phyloP scores from a whole-genome alignment of 2,329 filamentous ascomycete genomes.

The Nigrospora sphaerica region DNA sequence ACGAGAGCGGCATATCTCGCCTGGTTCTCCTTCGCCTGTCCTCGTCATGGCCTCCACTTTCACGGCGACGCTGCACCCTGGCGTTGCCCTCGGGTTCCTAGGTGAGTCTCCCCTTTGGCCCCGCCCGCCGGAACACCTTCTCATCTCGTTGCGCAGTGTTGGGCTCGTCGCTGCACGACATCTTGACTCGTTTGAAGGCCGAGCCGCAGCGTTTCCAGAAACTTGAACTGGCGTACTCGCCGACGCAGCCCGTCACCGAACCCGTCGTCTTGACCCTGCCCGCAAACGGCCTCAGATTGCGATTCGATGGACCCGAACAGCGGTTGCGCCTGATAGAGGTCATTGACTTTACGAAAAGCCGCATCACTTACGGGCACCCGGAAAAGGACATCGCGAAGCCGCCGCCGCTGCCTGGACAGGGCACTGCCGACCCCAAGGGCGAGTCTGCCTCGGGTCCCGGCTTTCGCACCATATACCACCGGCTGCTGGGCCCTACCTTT shows the following conservation, averaged over 20 bases:
- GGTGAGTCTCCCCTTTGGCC: conserved; percentile 11
- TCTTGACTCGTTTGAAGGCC: conserved; percentile 80
- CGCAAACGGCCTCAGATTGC: conserved; percentile 78
- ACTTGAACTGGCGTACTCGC: conserved; percentile 76
- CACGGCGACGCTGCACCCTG: conserved; percentile 21
- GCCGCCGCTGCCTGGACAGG: conserved; percentile 24
- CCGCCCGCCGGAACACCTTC: background rate
- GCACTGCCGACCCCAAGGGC: conserved; percentile 17
- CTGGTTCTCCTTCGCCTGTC: background rate
- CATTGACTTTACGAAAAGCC: conserved; percentile 78
- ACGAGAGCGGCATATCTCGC: background rate
- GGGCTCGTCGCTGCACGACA: conserved; percentile 84
- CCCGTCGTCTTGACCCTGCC: conserved; percentile 73
- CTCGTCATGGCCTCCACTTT: conserved; percentile 20
- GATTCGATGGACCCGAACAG: conserved; percentile 92
- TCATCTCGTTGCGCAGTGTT: conserved; percentile 49
- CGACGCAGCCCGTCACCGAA: conserved; percentile 64
- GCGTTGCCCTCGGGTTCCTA: conserved; percentile 21
- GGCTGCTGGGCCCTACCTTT: conserved; percentile 88
- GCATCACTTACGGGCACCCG: conserved; percentile 70
- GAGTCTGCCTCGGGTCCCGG: conserved; percentile 53
- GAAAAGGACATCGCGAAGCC: conserved; percentile 63
- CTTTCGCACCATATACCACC: conserved; percentile 86
- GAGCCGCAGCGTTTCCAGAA: conserved; percentile 77
- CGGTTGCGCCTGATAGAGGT: conserved; percentile 86